Evolutionary conservation across 2,329 filamentous ascomycete species (phyloP), one percentile per base, ranked within the genome.

Genomic region (Fusarium chuoi): DNA sequence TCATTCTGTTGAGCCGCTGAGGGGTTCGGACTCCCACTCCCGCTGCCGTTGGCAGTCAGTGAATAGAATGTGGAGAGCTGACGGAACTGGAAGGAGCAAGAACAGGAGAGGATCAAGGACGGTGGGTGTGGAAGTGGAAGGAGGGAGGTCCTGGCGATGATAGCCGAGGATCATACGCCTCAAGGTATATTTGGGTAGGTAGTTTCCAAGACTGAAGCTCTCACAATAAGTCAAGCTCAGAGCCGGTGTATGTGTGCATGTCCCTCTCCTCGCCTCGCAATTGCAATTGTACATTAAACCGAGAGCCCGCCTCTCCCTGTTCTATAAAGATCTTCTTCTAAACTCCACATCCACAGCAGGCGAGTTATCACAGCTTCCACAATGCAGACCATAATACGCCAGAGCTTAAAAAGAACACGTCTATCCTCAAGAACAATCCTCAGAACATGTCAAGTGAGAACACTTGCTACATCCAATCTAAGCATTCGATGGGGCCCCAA

Each of bases 401-500:
- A 70, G 30, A 62, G 67, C 49, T 46, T 73, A 13, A 66, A 56
- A 46, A 64, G 57, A 24, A 64, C 70, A 39, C 24, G 30, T 54
- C 30, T 61, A 33, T 33, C 48, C 20, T 57, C 62, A 55, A 56
- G 63, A 68, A 70, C 56, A n/a, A 24, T 46, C 3, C 48, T 57
- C 39, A 62, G 42, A 44, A 26, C 55, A 49, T 41, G 55, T 24
- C 68, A 68, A 56, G 71, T 41, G 62, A 76, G 76, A 65, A 52
- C 68, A 4, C 46, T 78, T 6, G 65, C 76, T 41, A 73, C 76
- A 15, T 62, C 75, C 26, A 66, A 75, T 15, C 48, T 79, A 55
- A 82, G 80, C 52, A 76, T 81, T 48, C 70, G 77, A 73, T 77
- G 69, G 59, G 80, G 81, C 11, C 75, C 80, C 38, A 71, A 68